Evolutionary conservation across 2,329 filamentous ascomycete genomes (phyloP), one percentile per base, ranked within the genome.

Genomic region (Pseudogymnoascus sp.): DNA sequence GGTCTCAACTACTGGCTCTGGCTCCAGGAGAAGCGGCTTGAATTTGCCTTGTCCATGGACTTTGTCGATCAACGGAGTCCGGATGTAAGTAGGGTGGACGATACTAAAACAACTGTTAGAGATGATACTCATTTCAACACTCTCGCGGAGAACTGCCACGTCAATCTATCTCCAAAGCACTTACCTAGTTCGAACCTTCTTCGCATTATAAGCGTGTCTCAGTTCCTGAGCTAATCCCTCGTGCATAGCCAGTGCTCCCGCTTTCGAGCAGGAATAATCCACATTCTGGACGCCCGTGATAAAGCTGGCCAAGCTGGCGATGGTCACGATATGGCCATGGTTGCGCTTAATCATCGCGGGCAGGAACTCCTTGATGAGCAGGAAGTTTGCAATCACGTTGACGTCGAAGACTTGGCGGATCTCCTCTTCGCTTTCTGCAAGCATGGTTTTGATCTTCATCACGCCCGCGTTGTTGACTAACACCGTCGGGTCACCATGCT

Each of bases 391-490:
- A 52, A 91, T 73, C 0, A 84, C 78, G 74, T 91, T 91, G 67
- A 91, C 85, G 64, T 86, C 84, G 72, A 90, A 90, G 52, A 85
- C 87, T 67, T 84, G 81, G 45, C 82, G 82, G 64, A 88, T 79
- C 66, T 84, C 80, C 7, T 75, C 75, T 61, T 85, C 82, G 3
- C 79, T 78, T 23, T 78, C 73, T 28, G 80, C 78, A 35, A 91
- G 77, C 64, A 91, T 80, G 3, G 81, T 80, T 64, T 83, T 83
- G 62, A 78, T 79, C 28, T 78, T 82, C 36, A 77, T 80, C 36
- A 87, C 78, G 64, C 86, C 87, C 6, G 87, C 87, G 71, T 90
- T 89, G 76, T 89, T 89, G 75, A 90, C 86, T 4, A 91, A 76
- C 64, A 91, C 79, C 0, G 87, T 90, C 0, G 88, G 88, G 62